Evolutionary conservation across 768 basidiomycete species (phyloP), one percentile per base, ranked within the genome.

Genomic region (Russula emetica): DNA sequence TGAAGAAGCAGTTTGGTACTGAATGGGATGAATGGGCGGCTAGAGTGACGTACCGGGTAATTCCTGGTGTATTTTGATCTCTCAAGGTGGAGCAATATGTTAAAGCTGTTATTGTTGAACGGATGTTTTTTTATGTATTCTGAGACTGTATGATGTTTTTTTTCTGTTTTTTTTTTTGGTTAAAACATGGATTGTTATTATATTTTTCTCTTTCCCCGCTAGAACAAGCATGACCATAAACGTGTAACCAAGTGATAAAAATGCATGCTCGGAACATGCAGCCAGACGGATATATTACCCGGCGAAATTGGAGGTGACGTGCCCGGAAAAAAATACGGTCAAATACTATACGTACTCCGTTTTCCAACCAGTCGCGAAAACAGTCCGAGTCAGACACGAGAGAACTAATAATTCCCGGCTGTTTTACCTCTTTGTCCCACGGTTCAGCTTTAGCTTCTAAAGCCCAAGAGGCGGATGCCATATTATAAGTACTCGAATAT

Each of bases 11-110:
- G 38, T 67, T 67, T 55, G 63, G 64, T n/a, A 40, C 40, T 5
- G 51, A 66, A 52, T 67, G 66, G 66, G 66, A 67, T 7, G 64
- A 50, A 9, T 67, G 66, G 66, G 66, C 66, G 51, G 51, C 44
- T 38, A 60, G 55, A 13, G 66, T 67, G 38, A 55, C 55, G 10
- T 67, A 66, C 55, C 60, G 63, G 38, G 50, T 67, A 42, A 61
- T 67, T 26, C 66, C 66, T 14, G 64, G 59, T n/a, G 58, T 67
- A 20, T 67, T 59, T 30, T 67, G 63, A 65, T 60, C 26, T 60
- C 49, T 26, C 18, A 0, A 10, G 26, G 0, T 28, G 36, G 55
- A 45, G n/a, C 16, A 38, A 10, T 16, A 5, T 6, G 50, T 24
- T 22, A 5, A 22, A 28, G 8, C 49, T 5, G 7, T 13, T 47